Conservation (phyloP, 257 asterid species). For the Solanum gandarillasii region DNA sequence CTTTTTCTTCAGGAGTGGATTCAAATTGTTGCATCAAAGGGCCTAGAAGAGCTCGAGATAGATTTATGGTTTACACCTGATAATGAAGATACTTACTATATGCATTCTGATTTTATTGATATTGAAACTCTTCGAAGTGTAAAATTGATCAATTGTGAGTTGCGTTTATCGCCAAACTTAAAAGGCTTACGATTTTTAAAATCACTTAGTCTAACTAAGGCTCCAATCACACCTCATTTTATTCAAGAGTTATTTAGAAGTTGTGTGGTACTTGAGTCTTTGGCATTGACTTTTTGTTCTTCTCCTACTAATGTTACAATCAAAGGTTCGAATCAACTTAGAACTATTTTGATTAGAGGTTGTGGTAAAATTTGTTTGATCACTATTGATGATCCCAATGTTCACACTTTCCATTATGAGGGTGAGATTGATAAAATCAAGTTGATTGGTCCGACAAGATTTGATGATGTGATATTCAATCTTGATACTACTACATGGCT, state of each 20-base stretch:
- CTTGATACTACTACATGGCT: neutral
- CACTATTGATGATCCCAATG: neutral
- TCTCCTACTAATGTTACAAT: neutral
- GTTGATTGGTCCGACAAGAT: neutral
- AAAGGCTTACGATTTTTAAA: neutral
- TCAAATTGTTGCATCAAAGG: neutral
- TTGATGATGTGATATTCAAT: neutral
- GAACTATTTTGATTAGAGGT: neutral
- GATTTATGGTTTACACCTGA: neutral
- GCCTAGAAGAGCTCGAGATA: neutral
- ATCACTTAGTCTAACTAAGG: neutral
- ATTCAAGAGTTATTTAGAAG: neutral
- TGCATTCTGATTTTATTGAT: neutral
- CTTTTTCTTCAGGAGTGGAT: neutral
- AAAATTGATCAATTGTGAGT: neutral
- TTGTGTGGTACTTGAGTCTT: neutral
- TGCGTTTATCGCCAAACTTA: neutral
- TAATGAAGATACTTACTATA: too few species aligned
- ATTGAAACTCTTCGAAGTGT: neutral
- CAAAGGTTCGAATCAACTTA: neutral
- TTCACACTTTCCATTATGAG: neutral
- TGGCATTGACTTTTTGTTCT: neutral
- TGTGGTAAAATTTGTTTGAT: neutral
- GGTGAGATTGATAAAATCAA: neutral
- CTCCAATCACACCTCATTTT: neutral